Conservation (phyloP, 2,329 filamentous ascomycete species). For the Paraconiothyrium brasiliense region DNA sequence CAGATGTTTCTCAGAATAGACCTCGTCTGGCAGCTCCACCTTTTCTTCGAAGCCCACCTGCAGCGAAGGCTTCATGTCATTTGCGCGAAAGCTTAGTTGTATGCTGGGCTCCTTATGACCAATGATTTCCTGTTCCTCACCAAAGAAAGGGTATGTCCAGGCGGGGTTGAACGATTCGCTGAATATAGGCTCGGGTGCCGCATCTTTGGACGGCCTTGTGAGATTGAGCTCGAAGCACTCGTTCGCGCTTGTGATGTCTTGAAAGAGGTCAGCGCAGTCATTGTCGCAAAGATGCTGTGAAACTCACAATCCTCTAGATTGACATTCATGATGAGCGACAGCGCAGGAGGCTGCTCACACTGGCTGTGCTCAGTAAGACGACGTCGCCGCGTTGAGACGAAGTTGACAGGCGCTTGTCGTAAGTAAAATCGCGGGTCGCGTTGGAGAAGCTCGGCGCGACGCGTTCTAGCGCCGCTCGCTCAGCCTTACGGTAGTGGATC, state of each 20-base stretch:
- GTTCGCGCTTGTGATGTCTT: constrained; percentile 48
- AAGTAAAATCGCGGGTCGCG: constrained; percentile 26
- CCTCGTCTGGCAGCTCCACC: constrained; percentile 72
- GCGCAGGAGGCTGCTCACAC: constrained; percentile 7
- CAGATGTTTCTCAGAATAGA: constrained; percentile 61
- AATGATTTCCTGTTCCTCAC: constrained; percentile 90
- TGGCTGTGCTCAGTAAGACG: constrained; percentile 12
- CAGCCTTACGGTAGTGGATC: constrained; percentile 32
- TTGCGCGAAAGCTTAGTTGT: constrained; percentile 72
- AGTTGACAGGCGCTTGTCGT: neutral
- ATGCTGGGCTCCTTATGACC: constrained; percentile 86
- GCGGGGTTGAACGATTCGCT: constrained; percentile 78
- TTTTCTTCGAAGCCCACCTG: constrained; percentile 76
- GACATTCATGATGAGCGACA: constrained; percentile 25
- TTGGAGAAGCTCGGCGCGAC: constrained; percentile 22
- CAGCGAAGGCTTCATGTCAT: constrained; percentile 82
- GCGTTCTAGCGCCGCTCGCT: constrained; percentile 28
- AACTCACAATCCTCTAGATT: constrained; percentile 47
- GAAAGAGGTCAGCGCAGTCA: constrained; percentile 20
- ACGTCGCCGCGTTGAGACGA: neutral
- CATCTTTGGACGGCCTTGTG: constrained; percentile 36
- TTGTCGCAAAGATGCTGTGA: neutral
- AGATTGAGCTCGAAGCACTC: constrained; percentile 51
- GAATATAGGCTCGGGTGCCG: constrained; percentile 52
- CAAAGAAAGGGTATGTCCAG: constrained; percentile 92